Conservation (phyloP, 1,284 basidiomycete species). For the Laetiporus sulphureus region DNA sequence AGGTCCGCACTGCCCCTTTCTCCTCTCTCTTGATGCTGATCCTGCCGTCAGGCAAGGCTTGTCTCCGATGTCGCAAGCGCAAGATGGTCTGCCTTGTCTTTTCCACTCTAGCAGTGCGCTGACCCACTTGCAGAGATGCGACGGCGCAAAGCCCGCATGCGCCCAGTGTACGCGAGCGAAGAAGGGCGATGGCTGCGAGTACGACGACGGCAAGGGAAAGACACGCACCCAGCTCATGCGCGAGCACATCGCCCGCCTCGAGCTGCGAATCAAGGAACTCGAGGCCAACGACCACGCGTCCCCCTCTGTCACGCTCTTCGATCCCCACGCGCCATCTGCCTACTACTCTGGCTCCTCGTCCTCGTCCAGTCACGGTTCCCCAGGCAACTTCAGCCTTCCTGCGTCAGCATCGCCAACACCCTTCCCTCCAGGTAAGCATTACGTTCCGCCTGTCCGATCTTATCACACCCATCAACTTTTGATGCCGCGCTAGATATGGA, state of each 20-base stretch:
- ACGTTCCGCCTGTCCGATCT: not conserved
- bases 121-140: constrained; percentile 29
- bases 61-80: constrained; percentile 67
- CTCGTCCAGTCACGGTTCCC: constrained; percentile 54
- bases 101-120: not conserved
- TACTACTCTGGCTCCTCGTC: constrained; percentile 51
- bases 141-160: constrained; percentile 36
- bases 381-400: constrained; percentile 49
- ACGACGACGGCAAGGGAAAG: constrained; percentile 42
- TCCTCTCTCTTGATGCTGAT: too few relatives aligned
- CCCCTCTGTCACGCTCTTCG: constrained; percentile 31
- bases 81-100: constrained; percentile 55
- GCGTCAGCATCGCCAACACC: constrained; percentile 58
- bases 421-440: constrained; percentile 20
- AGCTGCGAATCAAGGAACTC: constrained; percentile 35
- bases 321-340: constrained; percentile 29
- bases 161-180: constrained; percentile 35
- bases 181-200: constrained; percentile 35
- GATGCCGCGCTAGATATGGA: too few relatives aligned
- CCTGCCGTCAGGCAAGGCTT: constrained; percentile 45
- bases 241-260: constrained; percentile 35
- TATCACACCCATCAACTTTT: too few relatives aligned
- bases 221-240: constrained; percentile 40
- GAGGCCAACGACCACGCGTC: constrained; percentile 31
- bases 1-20: constrained; percentile 16